Conservation (phyloP, 192 early-diverging fungal genomes). For the Coemansia guatemalensis region DNA sequence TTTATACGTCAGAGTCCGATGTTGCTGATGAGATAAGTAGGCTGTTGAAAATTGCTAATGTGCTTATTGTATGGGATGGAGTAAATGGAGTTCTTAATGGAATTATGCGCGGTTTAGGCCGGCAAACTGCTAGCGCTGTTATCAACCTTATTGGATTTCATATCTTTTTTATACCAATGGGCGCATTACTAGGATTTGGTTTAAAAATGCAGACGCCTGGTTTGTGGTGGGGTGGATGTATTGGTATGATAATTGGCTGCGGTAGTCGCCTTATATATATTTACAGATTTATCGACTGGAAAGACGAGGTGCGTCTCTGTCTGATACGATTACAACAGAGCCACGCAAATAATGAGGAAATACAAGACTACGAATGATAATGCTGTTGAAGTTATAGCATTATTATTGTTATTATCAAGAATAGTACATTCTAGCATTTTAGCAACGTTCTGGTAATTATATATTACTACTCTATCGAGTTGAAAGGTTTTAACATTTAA, state of each 20-base stretch:
- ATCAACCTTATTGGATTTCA: slow-evolving; percentile 53
- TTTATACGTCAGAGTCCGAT: slow-evolving; percentile 65
- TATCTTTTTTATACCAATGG: slow-evolving; percentile 44
- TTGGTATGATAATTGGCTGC: slow-evolving; percentile 14
- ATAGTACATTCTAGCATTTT: too few relatives aligned
- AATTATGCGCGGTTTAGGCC: slow-evolving; percentile 51
- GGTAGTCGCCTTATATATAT: slow-evolving; percentile 19
- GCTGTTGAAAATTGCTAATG: slow-evolving; percentile 69
- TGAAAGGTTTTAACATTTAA: too few relatives aligned
- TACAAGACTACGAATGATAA: slow-evolving; percentile 61
- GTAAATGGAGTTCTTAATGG: slow-evolving; percentile 56
- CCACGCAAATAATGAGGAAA: slow-evolving; percentile 9
- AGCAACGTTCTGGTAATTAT: too few relatives aligned
- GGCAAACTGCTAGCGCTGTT: slow-evolving; percentile 46
- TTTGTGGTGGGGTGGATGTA: slow-evolving; percentile 36
- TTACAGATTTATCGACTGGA: slow-evolving; percentile 26
- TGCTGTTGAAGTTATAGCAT: too few relatives aligned
- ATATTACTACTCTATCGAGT: too few relatives aligned
- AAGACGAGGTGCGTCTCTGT: slow-evolving; percentile 23
- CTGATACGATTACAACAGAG: slow-evolving; percentile 13
- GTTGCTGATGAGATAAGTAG: slow-evolving; percentile 68
- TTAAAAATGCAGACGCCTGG: slow-evolving; percentile 22
- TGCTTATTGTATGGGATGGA: slow-evolving; percentile 62
- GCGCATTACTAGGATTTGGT: slow-evolving; percentile 38
- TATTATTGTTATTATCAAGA: too few relatives aligned